Evolutionary conservation across 2,329 filamentous ascomycete genomes (phyloP).

Genomic region (Clarireedia homoeocarpa): DNA sequence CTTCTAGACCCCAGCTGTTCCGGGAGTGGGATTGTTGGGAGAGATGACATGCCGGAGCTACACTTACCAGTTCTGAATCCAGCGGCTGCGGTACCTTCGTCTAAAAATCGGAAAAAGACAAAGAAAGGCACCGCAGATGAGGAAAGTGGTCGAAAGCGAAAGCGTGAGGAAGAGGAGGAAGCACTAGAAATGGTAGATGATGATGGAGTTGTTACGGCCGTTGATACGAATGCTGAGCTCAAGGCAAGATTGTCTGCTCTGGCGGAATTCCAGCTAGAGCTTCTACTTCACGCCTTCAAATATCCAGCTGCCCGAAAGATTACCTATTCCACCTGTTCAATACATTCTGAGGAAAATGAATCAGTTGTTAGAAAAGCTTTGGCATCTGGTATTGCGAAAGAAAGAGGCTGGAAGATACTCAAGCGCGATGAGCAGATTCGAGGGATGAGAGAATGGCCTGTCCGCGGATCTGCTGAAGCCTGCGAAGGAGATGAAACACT

Average conservation of each 20-base stretch:
- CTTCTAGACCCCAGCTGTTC: constrained; percentile 93
- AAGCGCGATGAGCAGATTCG: constrained; percentile 62
- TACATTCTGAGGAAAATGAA: constrained; percentile 86
- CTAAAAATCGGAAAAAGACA: constrained; percentile 24
- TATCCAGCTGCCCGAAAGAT: constrained; percentile 71
- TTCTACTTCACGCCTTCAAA: constrained; percentile 75
- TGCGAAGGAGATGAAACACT: constrained; percentile 43
- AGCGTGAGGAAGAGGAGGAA: constrained; percentile 24
- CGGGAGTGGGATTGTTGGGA: constrained; percentile 86
- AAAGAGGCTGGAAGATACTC: constrained; percentile 71
- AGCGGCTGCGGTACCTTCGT: constrained; percentile 19
- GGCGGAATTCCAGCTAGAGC: constrained; percentile 70
- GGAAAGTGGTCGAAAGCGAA: constrained; percentile 23
- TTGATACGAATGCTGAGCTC: constrained; percentile 48
- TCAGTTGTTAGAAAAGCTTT: constrained; percentile 69
- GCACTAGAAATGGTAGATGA: constrained; percentile 41
- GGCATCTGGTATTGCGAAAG: constrained; percentile 54
- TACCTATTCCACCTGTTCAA: constrained; percentile 90
- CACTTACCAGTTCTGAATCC: constrained; percentile 43
- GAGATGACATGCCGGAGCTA: constrained; percentile 68
- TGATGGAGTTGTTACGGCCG: constrained; percentile 44
- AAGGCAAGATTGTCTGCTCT: constrained; percentile 62
- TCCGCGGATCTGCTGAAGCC: constrained; percentile 47
- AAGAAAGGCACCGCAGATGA: constrained; percentile 15
- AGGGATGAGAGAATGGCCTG: constrained; percentile 69